Evolutionary conservation across 2,329 filamentous ascomycete genomes (phyloP).

Genomic region (Paecilomyces fulvus): DNA sequence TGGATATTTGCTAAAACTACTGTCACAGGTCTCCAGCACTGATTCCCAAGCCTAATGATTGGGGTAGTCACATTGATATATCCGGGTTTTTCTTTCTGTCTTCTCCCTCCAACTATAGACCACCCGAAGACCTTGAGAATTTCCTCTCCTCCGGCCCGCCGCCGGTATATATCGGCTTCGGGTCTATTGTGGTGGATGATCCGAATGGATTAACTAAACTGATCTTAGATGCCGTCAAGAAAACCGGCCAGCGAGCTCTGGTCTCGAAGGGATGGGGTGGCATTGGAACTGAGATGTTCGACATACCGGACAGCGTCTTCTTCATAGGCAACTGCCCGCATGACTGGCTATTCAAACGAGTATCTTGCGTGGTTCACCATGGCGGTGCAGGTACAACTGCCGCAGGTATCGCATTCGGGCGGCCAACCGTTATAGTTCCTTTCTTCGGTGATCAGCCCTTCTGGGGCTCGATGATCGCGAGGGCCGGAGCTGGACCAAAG

Average conservation of each 20-base stretch:
- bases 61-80: slow-evolving; percentile 62
- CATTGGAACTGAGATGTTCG: slow-evolving; percentile 61
- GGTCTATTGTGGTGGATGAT: slow-evolving; percentile 72
- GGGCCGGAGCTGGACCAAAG: slow-evolving; percentile 61
- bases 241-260: slow-evolving; percentile 63
- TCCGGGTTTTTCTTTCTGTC: slow-evolving; percentile 71
- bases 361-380: slow-evolving; percentile 77
- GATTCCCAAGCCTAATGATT: slow-evolving; percentile 71
- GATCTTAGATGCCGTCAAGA: slow-evolving; percentile 62
- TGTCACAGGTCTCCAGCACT: slow-evolving; percentile 56
- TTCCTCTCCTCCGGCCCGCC: slow-evolving; percentile 63
- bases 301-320: slow-evolving; percentile 66
- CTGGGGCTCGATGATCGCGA: slow-evolving; percentile 69
- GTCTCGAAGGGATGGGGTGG: slow-evolving; percentile 87
- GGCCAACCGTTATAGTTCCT: slow-evolving; percentile 73
- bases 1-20: background rate
- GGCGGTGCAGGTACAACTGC: slow-evolving; percentile 83
- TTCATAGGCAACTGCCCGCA: slow-evolving; percentile 82
- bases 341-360: slow-evolving; percentile 78
- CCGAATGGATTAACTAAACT: slow-evolving; percentile 61
- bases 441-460: slow-evolving; percentile 84
- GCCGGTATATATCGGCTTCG: slow-evolving; percentile 76
- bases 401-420: slow-evolving; percentile 71
- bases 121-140: slow-evolving; percentile 53
- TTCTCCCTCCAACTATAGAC: slow-evolving; percentile 56